Base-by-base conservation (phyloP, 768 basidiomycete genomes). In the Phaffia australis region DNA sequence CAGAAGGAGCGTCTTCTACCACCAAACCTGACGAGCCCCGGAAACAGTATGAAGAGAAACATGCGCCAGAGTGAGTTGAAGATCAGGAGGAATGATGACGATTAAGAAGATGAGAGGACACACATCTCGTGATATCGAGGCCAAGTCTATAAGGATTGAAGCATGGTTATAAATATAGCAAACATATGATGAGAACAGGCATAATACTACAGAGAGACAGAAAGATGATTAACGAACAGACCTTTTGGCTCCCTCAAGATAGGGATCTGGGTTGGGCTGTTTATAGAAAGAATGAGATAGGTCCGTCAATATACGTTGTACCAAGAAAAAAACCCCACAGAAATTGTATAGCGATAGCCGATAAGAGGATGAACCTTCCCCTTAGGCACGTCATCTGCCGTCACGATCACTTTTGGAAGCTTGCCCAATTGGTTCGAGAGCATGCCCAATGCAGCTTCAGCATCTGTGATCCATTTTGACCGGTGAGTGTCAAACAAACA, bases 1-100 rank as follows among this genome's bases (percentile, higher is more conserved):
- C 92, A 14, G 87, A 85, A 3, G 89, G 86, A 0, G 92, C 90
- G 72, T 95, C 92, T 72, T 94, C 91, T 2, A 95, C 81, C 9
- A 94, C 91, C 66, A 94, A 79, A 72, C 87, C 87, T 89, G 70
- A 5, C 11, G 35, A 55, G 16, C 7, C 35, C 2, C 16, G 2
- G 51, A n/a, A 14, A 18, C 4, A 2, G 9, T 21, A 27, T 27
- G 30, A 51, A 19, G 11, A 27, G 7, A 16, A n/a, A 32, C 2
- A 19, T 5, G 56, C 7, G n/a, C 16, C 32, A 19, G 5, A 8
- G 56, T 56, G 7, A 56, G 56, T 16, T 11, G 35, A 11, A 42
- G n/a, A 5, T 42, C 11, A 11, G 11, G 11, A 42, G 6, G 23
- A 56, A 16, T 2, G 56, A 19, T 18, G 21, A 18, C 27, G 14